Percentiles rank a stretch among this genome's conserved stretches.
phyloP scores from a whole-genome alignment of 108 stramenopile species.

The Cyclotella kingstonii region DNA sequence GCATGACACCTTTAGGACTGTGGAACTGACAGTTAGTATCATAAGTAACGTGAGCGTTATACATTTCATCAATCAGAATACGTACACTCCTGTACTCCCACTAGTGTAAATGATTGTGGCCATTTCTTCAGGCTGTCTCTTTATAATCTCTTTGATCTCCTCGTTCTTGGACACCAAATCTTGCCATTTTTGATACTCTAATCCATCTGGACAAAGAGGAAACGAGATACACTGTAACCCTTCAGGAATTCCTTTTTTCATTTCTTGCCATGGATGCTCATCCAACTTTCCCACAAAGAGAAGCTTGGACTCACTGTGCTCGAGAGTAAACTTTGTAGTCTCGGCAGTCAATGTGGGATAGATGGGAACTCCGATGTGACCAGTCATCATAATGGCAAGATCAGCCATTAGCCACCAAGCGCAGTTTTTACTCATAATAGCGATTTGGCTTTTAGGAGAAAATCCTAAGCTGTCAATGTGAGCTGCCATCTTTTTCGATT shows the following conservation, averaged over 20 bases:
- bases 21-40: neutral
- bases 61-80: neutral
- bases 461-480: conserved; percentile 58
- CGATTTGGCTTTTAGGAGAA: conserved; percentile 50
- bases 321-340: conserved; percentile 63
- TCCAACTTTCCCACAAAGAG: conserved; percentile 82
- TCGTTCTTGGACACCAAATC: conserved; percentile 40
- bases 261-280: conserved; percentile 65
- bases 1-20: conserved; percentile 84
- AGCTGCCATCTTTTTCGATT: conserved; percentile 67
- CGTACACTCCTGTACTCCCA: conserved; percentile 74
- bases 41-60: neutral
- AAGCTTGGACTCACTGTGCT: conserved; percentile 74
- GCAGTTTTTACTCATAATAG: conserved; percentile 78
- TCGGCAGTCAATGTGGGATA: conserved; percentile 76
- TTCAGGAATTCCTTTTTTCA: conserved; percentile 70
- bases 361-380: conserved; percentile 66
- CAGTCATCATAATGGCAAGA: conserved; percentile 70
- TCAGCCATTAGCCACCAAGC: conserved; percentile 82
- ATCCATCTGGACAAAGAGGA: conserved; percentile 59
- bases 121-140: conserved; percentile 68
- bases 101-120: conserved; percentile 82
- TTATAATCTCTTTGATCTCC: conserved; percentile 47
- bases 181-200: conserved; percentile 57
- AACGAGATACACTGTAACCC: conserved; percentile 55